Evolutionary conservation across 2,329 filamentous ascomycete species (phyloP).

Genomic region (Aspergillus sp.): DNA sequence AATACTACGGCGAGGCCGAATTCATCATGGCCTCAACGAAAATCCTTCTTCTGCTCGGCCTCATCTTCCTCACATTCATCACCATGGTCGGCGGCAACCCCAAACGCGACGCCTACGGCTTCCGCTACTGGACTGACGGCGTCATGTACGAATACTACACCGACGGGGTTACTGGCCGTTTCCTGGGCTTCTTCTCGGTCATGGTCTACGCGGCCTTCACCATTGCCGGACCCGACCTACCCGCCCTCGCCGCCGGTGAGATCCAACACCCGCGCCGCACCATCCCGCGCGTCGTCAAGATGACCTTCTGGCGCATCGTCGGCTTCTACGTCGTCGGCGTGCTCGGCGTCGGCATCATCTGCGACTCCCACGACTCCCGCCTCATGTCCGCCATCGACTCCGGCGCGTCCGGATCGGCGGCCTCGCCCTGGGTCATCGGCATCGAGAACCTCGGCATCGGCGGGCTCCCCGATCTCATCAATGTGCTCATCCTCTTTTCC

Average conservation of each 20-base stretch:
- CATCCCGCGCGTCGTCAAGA: slow-evolving; percentile 70
- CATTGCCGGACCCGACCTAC: slow-evolving; percentile 62
- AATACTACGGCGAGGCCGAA: slow-evolving; percentile 71
- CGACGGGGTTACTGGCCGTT: slow-evolving; percentile 63
- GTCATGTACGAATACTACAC: slow-evolving; percentile 65
- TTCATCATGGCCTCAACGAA: slow-evolving; percentile 70
- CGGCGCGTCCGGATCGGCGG: slow-evolving; percentile 61
- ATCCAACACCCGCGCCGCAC: slow-evolving; percentile 66
- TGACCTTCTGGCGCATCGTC: slow-evolving; percentile 74
- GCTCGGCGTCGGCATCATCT: slow-evolving; percentile 65
- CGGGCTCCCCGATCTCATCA: slow-evolving; percentile 68
- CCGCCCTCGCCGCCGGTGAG: slow-evolving; percentile 60
- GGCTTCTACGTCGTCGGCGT: slow-evolving; percentile 73
- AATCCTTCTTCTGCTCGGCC: slow-evolving; percentile 64
- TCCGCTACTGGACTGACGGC: slow-evolving; percentile 61
- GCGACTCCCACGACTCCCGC: slow-evolving; percentile 62
- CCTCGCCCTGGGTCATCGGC: slow-evolving; percentile 71
- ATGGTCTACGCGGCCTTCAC: slow-evolving; percentile 66
- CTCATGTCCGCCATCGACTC: slow-evolving; percentile 58
- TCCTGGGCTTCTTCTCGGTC: slow-evolving; percentile 70
- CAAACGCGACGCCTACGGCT: slow-evolving; percentile 65
- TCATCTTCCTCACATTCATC: slow-evolving; percentile 73
- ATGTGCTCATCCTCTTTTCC: slow-evolving; percentile 69
- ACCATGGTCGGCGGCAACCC: slow-evolving; percentile 80
- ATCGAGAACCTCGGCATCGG: slow-evolving; percentile 64